Evolutionary conservation across 345 rosid species (phyloP), one percentile per base, ranked within the genome.

Genomic region (Eucalyptus lansdowneana): DNA sequence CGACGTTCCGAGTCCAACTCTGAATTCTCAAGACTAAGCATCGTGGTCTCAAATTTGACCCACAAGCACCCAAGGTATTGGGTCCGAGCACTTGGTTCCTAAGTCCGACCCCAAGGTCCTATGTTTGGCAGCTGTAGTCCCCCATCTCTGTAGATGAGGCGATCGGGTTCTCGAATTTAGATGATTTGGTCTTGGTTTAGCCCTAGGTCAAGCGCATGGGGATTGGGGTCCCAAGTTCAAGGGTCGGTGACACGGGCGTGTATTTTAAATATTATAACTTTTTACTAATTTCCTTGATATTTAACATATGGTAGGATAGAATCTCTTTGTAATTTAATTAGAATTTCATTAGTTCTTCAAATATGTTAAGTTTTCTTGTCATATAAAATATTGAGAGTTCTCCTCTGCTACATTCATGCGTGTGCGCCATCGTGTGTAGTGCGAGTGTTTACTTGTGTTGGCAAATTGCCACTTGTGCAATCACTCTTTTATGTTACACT

Each of bases 101-200:
- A 34, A 34, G 34, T 34, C 34, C 34, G 7, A 62, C 4, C 69
- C 69, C 4, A 29, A 27, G 15, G 34, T 62, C 49, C 34, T 62
- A 27, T 13, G 15, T 62, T 6, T 62, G 31, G 9, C 34, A 62
- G 17, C 34, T 14, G 1, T 1, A 12, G 34, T 62, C 2, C 14
- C 34, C 4, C 0, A 27, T 62, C 34, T 62, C n/a, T 1, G 8
- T 1, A 29, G 15, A 6, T 62, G 15, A 27, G 34, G 34, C 0
- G 31, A 27, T 12, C 16, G 7, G 34, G 34, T 13, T 27, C 2
- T 62, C 34, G 15, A 27, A 13, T 27, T 60, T 6, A 27, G 69
- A 60, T 60, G 69, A 13, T 6, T 8, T 4, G 49, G 49, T 60
- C 31, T 27, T 60, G 31, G 16, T 60, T 11, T 60, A 60, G 69